Conservation (phyloP, 225 moss, liverwort and hornwort genomes). For the Ulota crispa region DNA sequence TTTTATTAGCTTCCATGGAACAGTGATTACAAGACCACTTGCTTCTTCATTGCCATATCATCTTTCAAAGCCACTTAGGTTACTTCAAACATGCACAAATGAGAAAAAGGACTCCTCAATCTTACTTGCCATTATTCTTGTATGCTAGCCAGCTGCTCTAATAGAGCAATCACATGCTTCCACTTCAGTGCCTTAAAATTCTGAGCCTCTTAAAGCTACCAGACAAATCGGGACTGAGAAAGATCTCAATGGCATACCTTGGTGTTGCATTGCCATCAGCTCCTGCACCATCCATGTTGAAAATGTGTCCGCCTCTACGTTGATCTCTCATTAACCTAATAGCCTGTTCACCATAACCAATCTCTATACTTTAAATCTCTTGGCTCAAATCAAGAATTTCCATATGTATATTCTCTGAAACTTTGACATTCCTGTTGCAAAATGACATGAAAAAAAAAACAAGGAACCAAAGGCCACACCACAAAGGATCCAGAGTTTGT, state of each 20-base stretch:
- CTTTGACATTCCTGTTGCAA: neutral
- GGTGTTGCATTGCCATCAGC: slow-evolving; percentile 99
- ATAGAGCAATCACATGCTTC: neutral
- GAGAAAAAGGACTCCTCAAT: neutral
- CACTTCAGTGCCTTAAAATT: neutral
- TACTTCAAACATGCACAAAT: neutral
- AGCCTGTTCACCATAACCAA: slow-evolving; percentile 51
- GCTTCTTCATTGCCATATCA: neutral
- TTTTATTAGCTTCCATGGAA: neutral
- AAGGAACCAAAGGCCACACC: neutral
- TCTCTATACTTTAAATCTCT: slow-evolving; percentile 9
- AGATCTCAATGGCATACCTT: slow-evolving; percentile 46
- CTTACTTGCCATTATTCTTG: neutral
- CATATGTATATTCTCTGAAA: neutral
- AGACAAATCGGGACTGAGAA: neutral
- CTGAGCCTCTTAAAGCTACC: neutral
- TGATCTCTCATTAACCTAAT: slow-evolving; percentile 80
- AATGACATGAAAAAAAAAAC: neutral
- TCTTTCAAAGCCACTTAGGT: neutral
- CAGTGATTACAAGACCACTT: neutral
- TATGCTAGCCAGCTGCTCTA: neutral
- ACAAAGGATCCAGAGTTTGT: slow-evolving; percentile 3
- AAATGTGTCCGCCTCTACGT: slow-evolving; percentile 87
- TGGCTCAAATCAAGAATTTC: neutral
- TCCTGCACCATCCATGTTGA: slow-evolving; percentile 99